Conservation (phyloP, 2,329 filamentous ascomycete species). For the Ilyonectria robusta region DNA sequence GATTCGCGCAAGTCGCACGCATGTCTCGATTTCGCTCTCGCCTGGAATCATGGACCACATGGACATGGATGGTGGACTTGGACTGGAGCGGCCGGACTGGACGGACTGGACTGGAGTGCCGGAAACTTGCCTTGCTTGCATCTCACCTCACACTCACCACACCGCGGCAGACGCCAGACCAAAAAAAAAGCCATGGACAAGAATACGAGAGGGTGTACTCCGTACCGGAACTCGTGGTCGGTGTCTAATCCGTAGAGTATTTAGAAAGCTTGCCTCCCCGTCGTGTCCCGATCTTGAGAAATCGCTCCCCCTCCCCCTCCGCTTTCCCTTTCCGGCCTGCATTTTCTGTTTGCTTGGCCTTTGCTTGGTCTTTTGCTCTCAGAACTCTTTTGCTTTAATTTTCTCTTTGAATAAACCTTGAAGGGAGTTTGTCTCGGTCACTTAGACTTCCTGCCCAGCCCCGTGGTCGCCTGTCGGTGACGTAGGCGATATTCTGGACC, state of each 20-base stretch:
- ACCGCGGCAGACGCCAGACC: slow-evolving; percentile 26
- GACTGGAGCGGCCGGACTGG: not conserved
- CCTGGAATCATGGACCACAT: slow-evolving; percentile 36
- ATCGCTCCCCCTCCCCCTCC: slow-evolving; percentile 13
- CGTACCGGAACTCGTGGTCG: slow-evolving; percentile 14
- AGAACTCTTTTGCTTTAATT: not conserved
- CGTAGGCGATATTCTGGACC: slow-evolving; percentile 40
- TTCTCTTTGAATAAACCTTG: not conserved
- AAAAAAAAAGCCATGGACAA: slow-evolving; percentile 23
- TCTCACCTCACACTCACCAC: slow-evolving; percentile 30
- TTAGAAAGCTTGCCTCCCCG: slow-evolving; percentile 36
- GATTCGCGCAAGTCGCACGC: slow-evolving; percentile 39
- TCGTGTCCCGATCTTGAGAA: slow-evolving; percentile 16
- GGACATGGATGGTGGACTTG: slow-evolving; percentile 34
- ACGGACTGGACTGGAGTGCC: slow-evolving; percentile 16
- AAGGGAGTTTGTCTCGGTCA: slow-evolving; percentile 38
- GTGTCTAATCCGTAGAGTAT: slow-evolving; percentile 31
- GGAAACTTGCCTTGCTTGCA: slow-evolving; percentile 20
- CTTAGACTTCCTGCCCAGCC: slow-evolving; percentile 46
- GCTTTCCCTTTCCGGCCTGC: slow-evolving; percentile 22
- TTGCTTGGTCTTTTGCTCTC: slow-evolving; percentile 24
- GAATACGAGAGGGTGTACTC: slow-evolving; percentile 30
- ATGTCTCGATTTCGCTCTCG: slow-evolving; percentile 45
- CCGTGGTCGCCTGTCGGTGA: slow-evolving; percentile 38
- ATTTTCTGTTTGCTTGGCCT: slow-evolving; percentile 13